Conservation (phyloP, 2,329 filamentous ascomycete genomes). For the Aspergillus sp. region DNA sequence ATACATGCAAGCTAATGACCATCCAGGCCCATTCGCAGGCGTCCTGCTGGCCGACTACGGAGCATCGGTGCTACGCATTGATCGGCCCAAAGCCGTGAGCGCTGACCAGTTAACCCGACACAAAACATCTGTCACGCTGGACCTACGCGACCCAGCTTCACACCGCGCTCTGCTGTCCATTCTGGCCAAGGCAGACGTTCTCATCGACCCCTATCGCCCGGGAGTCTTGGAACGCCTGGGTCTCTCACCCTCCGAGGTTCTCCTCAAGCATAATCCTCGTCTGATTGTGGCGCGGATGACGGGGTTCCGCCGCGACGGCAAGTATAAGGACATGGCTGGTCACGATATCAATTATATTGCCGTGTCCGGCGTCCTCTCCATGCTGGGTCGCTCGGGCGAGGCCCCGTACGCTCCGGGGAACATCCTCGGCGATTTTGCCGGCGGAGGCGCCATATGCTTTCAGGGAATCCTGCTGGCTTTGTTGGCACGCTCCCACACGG, state of each 20-base stretch:
- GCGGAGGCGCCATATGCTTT: constrained; percentile 79
- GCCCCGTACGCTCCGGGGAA: constrained; percentile 80
- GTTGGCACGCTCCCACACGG: constrained; percentile 61
- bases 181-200: constrained; percentile 64
- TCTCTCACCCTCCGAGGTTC: constrained; percentile 65
- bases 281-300: constrained; percentile 84
- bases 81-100: constrained; percentile 59
- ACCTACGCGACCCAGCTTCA: constrained; percentile 70
- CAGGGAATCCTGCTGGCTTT: constrained; percentile 80
- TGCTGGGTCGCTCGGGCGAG: constrained; percentile 70
- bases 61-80: constrained; percentile 82
- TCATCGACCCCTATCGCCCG: constrained; percentile 92
- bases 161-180: constrained; percentile 66
- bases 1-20: constrained; percentile 7
- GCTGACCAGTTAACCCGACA: constrained; percentile 73
- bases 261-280: constrained; percentile 68
- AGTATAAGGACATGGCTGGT: constrained; percentile 83
- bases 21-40: constrained; percentile 77
- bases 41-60: constrained; percentile 88
- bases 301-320: constrained; percentile 83
- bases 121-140: constrained; percentile 76
- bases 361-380: constrained; percentile 73
- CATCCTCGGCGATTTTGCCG: constrained; percentile 86
- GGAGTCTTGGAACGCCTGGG: constrained; percentile 84
- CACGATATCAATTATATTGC: constrained; percentile 98